Conservation (phyloP, 1,284 basidiomycete species). For the Ceratobasidium sp. region DNA sequence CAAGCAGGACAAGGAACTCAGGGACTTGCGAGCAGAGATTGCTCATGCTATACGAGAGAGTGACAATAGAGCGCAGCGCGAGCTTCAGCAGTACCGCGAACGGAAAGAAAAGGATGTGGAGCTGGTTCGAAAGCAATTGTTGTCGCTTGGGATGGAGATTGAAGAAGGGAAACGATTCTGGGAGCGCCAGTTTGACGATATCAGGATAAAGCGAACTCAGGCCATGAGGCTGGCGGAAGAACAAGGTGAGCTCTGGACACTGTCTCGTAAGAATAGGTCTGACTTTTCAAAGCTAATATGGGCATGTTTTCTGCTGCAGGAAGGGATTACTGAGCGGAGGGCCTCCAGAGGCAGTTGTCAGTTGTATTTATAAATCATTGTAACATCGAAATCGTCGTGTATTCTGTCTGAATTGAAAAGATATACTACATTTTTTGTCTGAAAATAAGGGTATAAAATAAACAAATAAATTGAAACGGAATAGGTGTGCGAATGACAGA, state of each 20-base stretch:
- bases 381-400: neutral
- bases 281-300: constrained; percentile 7
- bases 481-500: too few relatives aligned
- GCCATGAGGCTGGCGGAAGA: constrained; percentile 29
- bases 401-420: neutral
- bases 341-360: too few relatives aligned
- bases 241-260: constrained; percentile 11
- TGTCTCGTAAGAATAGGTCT: neutral
- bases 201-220: constrained; percentile 21
- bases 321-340: constrained; percentile 5
- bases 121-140: constrained; percentile 1
- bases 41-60: neutral
- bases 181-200: constrained; percentile 29
- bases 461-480: too few relatives aligned
- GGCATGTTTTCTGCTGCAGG: constrained; percentile 6
- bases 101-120: constrained; percentile 29
- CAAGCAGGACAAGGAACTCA: constrained; percentile 23
- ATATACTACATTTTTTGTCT: too few relatives aligned
- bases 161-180: constrained; percentile 30
- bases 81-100: constrained; percentile 11
- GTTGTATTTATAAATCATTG: constrained; percentile 5
- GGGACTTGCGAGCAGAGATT: constrained; percentile 6
- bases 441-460: too few relatives aligned
- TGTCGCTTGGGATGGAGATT: constrained; percentile 12
- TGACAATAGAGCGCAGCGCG: neutral